These are phyloP conservation scores for Phlyctochytrium arcticum DNA, from an alignment of 192 early-diverging fungal species.

Conservation along the genomic window DNA sequence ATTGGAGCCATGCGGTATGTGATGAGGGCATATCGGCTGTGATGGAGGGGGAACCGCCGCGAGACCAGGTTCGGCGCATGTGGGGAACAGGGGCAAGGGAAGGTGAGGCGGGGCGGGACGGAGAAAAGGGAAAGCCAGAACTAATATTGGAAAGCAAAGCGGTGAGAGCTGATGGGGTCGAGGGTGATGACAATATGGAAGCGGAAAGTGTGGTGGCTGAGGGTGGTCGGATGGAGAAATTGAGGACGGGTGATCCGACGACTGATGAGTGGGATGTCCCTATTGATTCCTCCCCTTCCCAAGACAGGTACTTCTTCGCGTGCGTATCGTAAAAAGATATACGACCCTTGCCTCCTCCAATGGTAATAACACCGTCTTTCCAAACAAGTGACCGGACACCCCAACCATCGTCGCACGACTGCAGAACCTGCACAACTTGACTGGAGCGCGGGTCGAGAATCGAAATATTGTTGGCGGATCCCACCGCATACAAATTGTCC, in stretches of 20 bases:
- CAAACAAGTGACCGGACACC: slow-evolving; percentile 59
- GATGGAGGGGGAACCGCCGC: slow-evolving; percentile 4
- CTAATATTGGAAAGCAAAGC: too few relatives aligned
- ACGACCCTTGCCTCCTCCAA: slow-evolving; percentile 62
- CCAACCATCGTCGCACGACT: slow-evolving; percentile 64
- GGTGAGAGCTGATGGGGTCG: not conserved
- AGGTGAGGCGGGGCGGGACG: not conserved
- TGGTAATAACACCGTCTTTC: slow-evolving; percentile 44
- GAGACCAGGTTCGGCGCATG: not conserved
- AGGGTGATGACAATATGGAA: not conserved
- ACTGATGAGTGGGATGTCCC: not conserved
- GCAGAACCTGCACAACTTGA: slow-evolving; percentile 42
- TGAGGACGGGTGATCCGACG: too few relatives aligned
- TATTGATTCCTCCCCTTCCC: slow-evolving; percentile 15
- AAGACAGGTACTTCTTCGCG: slow-evolving; percentile 48
- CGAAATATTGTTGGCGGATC: slow-evolving; percentile 37
- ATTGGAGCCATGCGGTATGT: slow-evolving; percentile 23
- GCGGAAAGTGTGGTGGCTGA: not conserved
- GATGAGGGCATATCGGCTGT: slow-evolving; percentile 9
- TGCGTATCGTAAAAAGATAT: slow-evolving; percentile 64
- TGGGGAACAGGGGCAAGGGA: too few relatives aligned
- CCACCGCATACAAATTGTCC: slow-evolving; percentile 35
- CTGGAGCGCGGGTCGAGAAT: slow-evolving; percentile 38
- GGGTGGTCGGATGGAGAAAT: too few relatives aligned
- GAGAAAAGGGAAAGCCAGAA: not conserved